Evolutionary conservation across 805 yeast genomes (phyloP).

Genomic region (Scheffersomyces amazonensis): DNA sequence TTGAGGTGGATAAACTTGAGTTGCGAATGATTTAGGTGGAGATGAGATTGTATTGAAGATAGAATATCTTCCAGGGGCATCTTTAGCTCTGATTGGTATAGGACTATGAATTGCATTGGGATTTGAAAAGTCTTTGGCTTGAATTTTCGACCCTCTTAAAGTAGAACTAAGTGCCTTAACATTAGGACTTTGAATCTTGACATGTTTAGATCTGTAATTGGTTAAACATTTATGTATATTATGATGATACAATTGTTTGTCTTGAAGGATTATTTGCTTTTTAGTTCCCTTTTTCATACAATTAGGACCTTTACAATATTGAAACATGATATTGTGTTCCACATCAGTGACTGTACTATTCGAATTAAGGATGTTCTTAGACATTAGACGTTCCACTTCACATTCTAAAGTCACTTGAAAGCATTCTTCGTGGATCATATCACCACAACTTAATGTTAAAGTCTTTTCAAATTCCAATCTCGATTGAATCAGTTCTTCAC

Average conservation of each 20-base stretch:
- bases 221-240: background rate
- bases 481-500: conserved; percentile 49
- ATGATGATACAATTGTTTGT: background rate
- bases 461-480: conserved; percentile 44
- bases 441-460: conserved; percentile 52
- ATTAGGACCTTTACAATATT: background rate
- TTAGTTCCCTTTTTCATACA: background rate
- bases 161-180: background rate
- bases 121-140: background rate
- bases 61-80: conserved; percentile 1
- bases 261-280: background rate
- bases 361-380: background rate
- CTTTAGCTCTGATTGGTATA: background rate
- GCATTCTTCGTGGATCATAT: conserved; percentile 59
- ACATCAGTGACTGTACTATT: background rate
- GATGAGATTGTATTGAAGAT: conserved; percentile 5
- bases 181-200: background rate
- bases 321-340: background rate
- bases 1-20: background rate
- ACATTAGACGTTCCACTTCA: background rate
- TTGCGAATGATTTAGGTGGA: background rate
- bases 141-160: conserved; percentile 1
- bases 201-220: background rate
- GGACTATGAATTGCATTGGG: background rate
- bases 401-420: conserved; percentile 24